phyloP scores from a whole-genome alignment of 2,329 filamentous ascomycete species.

The Trichoderma koningiopsis region DNA sequence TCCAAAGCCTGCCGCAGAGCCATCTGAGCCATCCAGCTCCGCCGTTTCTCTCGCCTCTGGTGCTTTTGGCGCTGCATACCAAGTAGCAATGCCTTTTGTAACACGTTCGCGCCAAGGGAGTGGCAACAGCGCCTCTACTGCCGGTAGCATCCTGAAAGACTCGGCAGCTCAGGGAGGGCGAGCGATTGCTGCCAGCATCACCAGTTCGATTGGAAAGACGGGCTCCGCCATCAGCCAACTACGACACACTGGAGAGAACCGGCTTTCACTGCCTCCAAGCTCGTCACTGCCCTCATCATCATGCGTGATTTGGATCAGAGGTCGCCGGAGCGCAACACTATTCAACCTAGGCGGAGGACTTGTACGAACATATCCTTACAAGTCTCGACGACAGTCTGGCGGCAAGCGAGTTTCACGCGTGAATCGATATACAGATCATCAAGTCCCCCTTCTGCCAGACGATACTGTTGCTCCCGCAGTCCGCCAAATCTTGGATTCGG shows the following conservation, averaged over 20 bases:
- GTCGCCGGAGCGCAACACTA: slow-evolving; percentile 63
- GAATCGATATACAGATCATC: slow-evolving; percentile 66
- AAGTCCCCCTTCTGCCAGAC: slow-evolving; percentile 64
- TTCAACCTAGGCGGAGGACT: slow-evolving; percentile 67
- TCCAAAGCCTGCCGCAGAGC: slow-evolving; percentile 49
- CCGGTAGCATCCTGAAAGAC: slow-evolving; percentile 54
- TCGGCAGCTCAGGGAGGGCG: slow-evolving; percentile 71
- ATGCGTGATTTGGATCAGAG: slow-evolving; percentile 67
- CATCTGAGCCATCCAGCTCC: slow-evolving; percentile 52
- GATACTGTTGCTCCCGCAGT: slow-evolving; percentile 59
- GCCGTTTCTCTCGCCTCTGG: slow-evolving; percentile 72
- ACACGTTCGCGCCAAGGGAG: slow-evolving; percentile 57
- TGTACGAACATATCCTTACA: slow-evolving; percentile 66
- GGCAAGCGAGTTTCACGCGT: slow-evolving; percentile 57
- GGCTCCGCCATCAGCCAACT: slow-evolving; percentile 69
- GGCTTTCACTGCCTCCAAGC: slow-evolving; percentile 66
- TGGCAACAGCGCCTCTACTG: slow-evolving; percentile 37
- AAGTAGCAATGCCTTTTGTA: slow-evolving; percentile 65
- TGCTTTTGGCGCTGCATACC: slow-evolving; percentile 69
- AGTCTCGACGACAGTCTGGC: slow-evolving; percentile 56
- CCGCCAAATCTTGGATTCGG: slow-evolving; percentile 53
- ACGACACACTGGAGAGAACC: slow-evolving; percentile 74
- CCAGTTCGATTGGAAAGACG: slow-evolving; percentile 73
- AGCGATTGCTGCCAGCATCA: slow-evolving; percentile 72
- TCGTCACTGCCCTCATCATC: slow-evolving; percentile 55